A percentile compares a stretch with the other conserved stretches of the same genome.
Conservation (phyloP, 2,329 filamentous ascomycete genomes). For the Talaromyces sp. region DNA sequence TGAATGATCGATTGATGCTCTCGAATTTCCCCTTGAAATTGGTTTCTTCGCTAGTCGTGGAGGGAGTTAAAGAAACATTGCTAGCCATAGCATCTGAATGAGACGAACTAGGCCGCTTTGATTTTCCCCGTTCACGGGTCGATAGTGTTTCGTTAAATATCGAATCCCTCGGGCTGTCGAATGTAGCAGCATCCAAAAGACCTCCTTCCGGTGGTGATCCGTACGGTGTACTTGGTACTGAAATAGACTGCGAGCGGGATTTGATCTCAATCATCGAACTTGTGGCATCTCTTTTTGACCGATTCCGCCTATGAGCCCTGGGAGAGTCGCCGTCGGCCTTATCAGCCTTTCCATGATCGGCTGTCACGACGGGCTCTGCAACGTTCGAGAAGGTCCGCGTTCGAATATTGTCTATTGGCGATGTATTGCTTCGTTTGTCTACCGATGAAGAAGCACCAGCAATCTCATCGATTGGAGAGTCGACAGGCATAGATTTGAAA, state of each 20-base stretch:
- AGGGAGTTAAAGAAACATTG: conserved; percentile 9
- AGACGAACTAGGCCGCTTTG: conserved; percentile 29
- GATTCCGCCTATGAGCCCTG: conserved; percentile 35
- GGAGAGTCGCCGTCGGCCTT: conserved; percentile 56
- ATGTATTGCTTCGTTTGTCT: conserved; percentile 36
- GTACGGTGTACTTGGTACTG: conserved; percentile 49
- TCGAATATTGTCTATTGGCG: conserved; percentile 55
- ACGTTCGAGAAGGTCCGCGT: conserved; percentile 62
- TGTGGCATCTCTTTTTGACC: conserved; percentile 57
- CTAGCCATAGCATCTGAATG: conserved; percentile 25
- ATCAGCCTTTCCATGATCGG: conserved; percentile 65
- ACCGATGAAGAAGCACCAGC: conserved; percentile 27
- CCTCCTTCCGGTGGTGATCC: conserved; percentile 41
- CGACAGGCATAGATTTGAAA: conserved; percentile 25
- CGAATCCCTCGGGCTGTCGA: conserved; percentile 24
- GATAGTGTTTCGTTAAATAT: conserved; percentile 22
- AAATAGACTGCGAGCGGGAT: conserved; percentile 56
- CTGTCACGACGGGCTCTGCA: conserved; percentile 63
- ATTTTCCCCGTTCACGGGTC: conserved; percentile 2
- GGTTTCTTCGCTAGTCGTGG: conserved; percentile 24
- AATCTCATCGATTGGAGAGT: conserved; percentile 23
- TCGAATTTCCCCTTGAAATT: conserved; percentile 32
- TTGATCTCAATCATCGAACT: conserved; percentile 66
- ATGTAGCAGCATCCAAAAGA: conserved; percentile 34
- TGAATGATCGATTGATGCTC: conserved; percentile 27